A percentile compares a stretch with the other conserved stretches of the same genome.
Evolutionary conservation across 140 eudicot genomes (phyloP).

Genomic region (Senecio squalidus): DNA sequence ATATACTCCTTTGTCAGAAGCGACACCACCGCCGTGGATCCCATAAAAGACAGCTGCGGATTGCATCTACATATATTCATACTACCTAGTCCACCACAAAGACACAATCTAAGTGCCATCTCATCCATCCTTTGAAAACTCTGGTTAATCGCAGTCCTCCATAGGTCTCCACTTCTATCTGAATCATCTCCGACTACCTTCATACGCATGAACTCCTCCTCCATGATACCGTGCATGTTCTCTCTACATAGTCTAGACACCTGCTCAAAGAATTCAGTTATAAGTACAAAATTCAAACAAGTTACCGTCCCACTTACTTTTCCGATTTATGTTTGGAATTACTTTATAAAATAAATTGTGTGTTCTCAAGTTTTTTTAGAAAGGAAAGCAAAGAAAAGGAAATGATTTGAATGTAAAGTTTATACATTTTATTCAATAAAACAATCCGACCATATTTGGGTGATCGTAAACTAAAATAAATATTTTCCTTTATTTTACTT

Average conservation of each 20-base stretch:
- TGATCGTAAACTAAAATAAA: too few relatives aligned
- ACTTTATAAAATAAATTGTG: background rate
- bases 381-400: too few relatives aligned
- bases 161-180: conserved; percentile 12
- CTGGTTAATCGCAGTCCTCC: conserved; percentile 28
- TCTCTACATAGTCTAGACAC: conserved; percentile 41
- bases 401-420: too few relatives aligned
- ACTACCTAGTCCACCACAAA: conserved; percentile 14
- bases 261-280: conserved; percentile 17
- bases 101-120: conserved; percentile 21
- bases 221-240: conserved; percentile 31
- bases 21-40: conserved; percentile 43
- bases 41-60: conserved; percentile 14
- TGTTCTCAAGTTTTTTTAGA: too few relatives aligned
- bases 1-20: conserved; percentile 18
- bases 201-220: conserved; percentile 39
- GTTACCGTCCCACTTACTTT: too few relatives aligned
- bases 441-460: too few relatives aligned
- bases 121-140: conserved; percentile 38
- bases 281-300: background rate
- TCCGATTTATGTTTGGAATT: too few relatives aligned
- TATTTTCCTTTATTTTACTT: too few relatives aligned
- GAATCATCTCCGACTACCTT: conserved; percentile 1
- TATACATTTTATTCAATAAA: too few relatives aligned
- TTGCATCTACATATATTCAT: conserved; percentile 14